Evolutionary conservation across 23 red algal species (phyloP).

Genomic region (Gracilaria gracilis): DNA sequence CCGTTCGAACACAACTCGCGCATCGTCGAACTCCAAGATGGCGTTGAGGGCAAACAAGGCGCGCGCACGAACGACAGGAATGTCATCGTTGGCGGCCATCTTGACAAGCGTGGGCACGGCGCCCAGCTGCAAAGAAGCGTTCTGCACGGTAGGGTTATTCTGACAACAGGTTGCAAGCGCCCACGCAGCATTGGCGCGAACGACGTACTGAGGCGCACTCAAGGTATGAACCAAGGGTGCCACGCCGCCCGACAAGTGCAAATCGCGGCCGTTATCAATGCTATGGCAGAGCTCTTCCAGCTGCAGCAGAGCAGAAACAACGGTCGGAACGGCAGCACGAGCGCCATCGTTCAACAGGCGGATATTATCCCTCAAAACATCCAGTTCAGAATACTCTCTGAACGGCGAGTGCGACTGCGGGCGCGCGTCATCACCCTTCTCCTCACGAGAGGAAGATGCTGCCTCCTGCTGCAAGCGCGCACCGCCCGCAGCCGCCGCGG

Average conservation of each 20-base stretch:
- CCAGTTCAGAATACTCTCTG: not conserved
- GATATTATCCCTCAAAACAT: not conserved
- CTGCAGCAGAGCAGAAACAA: slow-evolving; percentile 22
- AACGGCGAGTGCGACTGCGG: not conserved
- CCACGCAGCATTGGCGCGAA: slow-evolving; percentile 47
- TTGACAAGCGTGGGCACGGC: slow-evolving; percentile 32
- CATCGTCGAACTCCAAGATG: slow-evolving; percentile 47
- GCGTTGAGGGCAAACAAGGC: slow-evolving; percentile 62
- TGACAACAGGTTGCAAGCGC: slow-evolving; percentile 61
- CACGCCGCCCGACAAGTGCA: slow-evolving; percentile 46
- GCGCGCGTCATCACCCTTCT: not conserved
- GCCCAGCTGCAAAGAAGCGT: slow-evolving; percentile 41
- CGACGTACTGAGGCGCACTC: slow-evolving; percentile 7
- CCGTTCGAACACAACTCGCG: slow-evolving; percentile 46
- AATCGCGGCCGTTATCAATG: slow-evolving; percentile 47
- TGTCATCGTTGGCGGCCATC: slow-evolving; percentile 41
- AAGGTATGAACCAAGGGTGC: slow-evolving; percentile 4
- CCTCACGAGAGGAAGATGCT: not conserved
- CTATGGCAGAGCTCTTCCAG: slow-evolving; percentile 61
- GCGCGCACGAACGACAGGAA: slow-evolving; percentile 19
- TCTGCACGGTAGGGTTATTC: slow-evolving; percentile 63
- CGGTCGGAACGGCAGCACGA: not conserved
- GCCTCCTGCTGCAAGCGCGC: not conserved
- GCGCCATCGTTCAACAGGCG: not conserved
- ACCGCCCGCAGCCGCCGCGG: not conserved